Conservation (phyloP, 257 asterid species). For the Solanum lignicaule region DNA sequence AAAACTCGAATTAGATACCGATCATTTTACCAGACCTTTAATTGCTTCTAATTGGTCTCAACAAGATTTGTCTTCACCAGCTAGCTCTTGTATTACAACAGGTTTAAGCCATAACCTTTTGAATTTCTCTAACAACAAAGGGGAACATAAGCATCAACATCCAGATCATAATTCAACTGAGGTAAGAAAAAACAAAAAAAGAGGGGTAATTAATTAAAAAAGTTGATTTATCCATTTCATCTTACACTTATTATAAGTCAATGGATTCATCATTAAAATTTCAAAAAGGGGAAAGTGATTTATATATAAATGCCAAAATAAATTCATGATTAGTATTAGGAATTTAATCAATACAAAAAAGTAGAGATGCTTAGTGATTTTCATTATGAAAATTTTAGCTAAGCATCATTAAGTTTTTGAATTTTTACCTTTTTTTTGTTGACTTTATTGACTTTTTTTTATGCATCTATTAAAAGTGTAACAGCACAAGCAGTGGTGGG, state of each 20-base stretch:
- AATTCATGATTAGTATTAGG: neutral
- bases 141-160: conserved; percentile 27
- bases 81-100: conserved; percentile 50
- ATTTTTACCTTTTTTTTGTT: neutral
- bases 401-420: neutral
- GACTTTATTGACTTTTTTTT: neutral
- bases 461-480: conserved; percentile 36
- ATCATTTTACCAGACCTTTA: conserved; percentile 2
- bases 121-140: conserved; percentile 34
- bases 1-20: neutral
- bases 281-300: neutral
- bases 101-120: conserved; percentile 36
- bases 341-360: neutral
- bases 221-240: neutral
- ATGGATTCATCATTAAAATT: neutral
- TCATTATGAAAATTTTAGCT: neutral
- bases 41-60: conserved; percentile 29
- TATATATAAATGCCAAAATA: neutral
- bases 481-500: conserved; percentile 55
- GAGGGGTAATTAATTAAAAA: neutral
- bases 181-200: conserved; percentile 22
- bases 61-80: conserved; percentile 25
- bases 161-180: conserved; percentile 49
- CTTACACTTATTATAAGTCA: neutral
- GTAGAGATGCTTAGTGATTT: neutral